These are phyloP conservation scores for Boletellus sp. DNA, from an alignment of 768 basidiomycete species.

Conservation along the genomic window DNA sequence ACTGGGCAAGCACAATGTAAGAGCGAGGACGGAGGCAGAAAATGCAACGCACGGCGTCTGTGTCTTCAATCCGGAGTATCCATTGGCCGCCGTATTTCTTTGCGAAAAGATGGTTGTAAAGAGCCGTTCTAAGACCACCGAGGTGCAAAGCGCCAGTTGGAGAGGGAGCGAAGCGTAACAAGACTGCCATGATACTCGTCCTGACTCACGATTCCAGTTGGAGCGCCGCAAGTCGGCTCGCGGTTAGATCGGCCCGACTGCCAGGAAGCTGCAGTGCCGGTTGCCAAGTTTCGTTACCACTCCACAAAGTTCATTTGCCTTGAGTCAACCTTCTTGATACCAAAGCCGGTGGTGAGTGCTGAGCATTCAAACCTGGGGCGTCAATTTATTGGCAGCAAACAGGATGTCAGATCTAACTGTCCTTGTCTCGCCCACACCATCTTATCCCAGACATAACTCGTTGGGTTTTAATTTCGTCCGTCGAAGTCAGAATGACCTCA, in stretches of 20 bases:
- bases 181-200: conserved; percentile 39
- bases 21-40: neutral
- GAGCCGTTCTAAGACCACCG: conserved; percentile 89
- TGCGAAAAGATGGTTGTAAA: conserved; percentile 89
- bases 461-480: conserved; percentile 31
- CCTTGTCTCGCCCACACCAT: conserved; percentile 31
- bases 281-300: too few species aligned
- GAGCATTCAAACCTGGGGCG: too few species aligned
- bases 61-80: conserved; percentile 93
- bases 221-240: too few species aligned
- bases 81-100: conserved; percentile 80
- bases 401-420: conserved; percentile 33
- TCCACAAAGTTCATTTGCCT: too few species aligned
- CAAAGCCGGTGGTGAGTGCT: too few species aligned
- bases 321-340: too few species aligned
- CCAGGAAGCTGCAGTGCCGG: too few species aligned
- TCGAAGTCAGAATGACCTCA: conserved; percentile 26
- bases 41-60: conserved; percentile 71
- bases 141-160: conserved; percentile 94
- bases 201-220: too few species aligned
- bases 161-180: conserved; percentile 93
- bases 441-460: conserved; percentile 20
- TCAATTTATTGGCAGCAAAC: neutral
- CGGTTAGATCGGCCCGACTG: too few species aligned
- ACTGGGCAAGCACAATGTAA: conserved; percentile 41